Evolutionary conservation across 441 rosid genomes (phyloP), one percentile per base, ranked within the genome.

Genomic region (Flueggea neowawraea): DNA sequence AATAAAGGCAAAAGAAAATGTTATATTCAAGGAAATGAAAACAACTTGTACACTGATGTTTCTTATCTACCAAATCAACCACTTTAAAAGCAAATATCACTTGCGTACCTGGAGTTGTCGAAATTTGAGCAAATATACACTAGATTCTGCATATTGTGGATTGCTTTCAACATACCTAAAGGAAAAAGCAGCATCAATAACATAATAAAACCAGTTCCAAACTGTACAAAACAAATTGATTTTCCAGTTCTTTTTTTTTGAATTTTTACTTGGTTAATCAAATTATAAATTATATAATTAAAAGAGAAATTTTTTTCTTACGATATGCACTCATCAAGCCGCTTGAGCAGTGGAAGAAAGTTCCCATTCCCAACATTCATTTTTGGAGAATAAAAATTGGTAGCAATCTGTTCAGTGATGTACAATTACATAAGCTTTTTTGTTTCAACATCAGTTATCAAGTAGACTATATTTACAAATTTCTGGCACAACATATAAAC

Each of bases 141-240:
- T 80, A 6, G 99, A 91, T 79, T 95, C 99, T 54, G 97, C 97
- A 80, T 89, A 95, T 55, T 91, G 97, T 12, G 88, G 97, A 73
- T 91, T 95, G 74, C 76, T 78, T 70, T 91, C 97, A 51, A 91
- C 87, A 69, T 95, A 95, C 75, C 99, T 95, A 63, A 22, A 66
- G 15, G 17, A 16, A 54, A 33, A 56, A 56, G 28, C 36, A 69
- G 55, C 36, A 47, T 32, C 10, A 58, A 61, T 17, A 67, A 56
- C 64, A 57, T 33, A 31, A 53, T 48, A 55, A 60, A 32, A 12
- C 0, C 5, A 55, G 10, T 31, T 12, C 15, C 31, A 55, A 10
- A 31, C 4, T 15, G 33, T 58, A 28, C 50, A 16, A 58, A 12
- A 12, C 45, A 58, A 41, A 45, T 6, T 36, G 45, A 58, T 15